A percentile compares a stretch with the other conserved stretches of the same genome.
Evolutionary conservation across 129 eudicot genomes (phyloP).

Genomic region (Cynara cardunculus): DNA sequence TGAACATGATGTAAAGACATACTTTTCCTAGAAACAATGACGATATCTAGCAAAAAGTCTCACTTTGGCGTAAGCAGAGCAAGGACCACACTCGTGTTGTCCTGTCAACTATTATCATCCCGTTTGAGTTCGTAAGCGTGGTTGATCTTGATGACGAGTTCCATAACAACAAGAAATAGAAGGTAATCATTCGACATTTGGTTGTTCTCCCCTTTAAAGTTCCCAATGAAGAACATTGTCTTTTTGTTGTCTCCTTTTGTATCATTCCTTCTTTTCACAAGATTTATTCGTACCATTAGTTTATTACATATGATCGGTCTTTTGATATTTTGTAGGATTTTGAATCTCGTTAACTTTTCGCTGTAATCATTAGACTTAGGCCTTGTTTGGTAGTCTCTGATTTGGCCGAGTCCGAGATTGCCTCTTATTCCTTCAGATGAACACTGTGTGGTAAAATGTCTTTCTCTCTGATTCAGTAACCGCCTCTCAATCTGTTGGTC

Average conservation of each 20-base stretch:
- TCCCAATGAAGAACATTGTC: not conserved
- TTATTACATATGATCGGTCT: not conserved
- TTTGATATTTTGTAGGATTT: not conserved
- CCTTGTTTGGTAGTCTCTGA: not conserved
- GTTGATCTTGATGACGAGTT: not conserved
- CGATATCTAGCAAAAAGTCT: not conserved
- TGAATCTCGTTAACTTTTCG: not conserved
- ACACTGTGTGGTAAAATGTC: not conserved
- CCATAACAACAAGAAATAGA: not conserved
- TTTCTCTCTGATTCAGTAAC: not conserved
- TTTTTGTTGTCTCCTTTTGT: not conserved
- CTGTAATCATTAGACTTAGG: not conserved
- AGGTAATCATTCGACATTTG: not conserved
- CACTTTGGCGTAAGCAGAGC: not conserved
- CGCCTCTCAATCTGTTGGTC: not conserved
- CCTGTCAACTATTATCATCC: not conserved
- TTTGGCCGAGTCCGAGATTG: not conserved
- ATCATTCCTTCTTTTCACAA: not conserved
- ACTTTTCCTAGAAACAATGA: slow-evolving; percentile 1
- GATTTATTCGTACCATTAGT: not conserved
- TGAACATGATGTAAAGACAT: not conserved
- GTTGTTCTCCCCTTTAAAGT: not conserved
- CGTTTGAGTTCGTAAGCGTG: not conserved
- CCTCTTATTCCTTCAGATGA: not conserved
- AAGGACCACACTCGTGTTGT: slow-evolving; percentile 1